These are phyloP conservation scores for Erodium texanum DNA, from an alignment of 441 rosid genomes.

Conservation along the genomic window DNA sequence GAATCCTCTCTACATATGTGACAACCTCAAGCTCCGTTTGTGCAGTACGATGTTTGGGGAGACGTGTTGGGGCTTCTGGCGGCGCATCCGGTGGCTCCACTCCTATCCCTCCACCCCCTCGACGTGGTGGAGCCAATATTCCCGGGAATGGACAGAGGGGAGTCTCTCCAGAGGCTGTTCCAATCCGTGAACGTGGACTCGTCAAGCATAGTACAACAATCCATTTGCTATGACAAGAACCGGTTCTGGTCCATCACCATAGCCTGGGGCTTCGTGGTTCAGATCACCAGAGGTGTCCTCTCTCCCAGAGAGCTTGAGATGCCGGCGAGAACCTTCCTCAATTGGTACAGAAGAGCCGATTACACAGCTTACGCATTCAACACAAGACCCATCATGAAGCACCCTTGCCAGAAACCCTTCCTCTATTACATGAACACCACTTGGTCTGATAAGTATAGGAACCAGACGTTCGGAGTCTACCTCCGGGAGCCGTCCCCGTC, in stretches of 20 bases:
- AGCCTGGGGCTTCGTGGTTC: constrained; percentile 80
- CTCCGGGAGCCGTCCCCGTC: constrained; percentile 26
- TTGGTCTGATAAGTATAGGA: constrained; percentile 40
- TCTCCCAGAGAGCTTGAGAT: constrained; percentile 84
- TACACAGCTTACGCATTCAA: constrained; percentile 73
- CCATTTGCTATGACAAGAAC: constrained; percentile 60
- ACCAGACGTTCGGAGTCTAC: constrained; percentile 49
- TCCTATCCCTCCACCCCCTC: constrained; percentile 68
- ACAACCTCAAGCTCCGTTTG: neutral
- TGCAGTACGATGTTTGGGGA: constrained; percentile 82
- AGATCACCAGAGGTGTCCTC: constrained; percentile 52
- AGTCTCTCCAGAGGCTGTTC: constrained; percentile 50
- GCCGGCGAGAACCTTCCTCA: constrained; percentile 78
- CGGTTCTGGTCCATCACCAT: constrained; percentile 65
- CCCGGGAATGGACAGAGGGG: constrained; percentile 42
- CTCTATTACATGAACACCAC: constrained; percentile 47
- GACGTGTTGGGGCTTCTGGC: constrained; percentile 60
- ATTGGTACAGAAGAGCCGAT: constrained; percentile 73
- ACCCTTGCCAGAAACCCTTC: constrained; percentile 69
- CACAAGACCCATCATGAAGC: constrained; percentile 67
- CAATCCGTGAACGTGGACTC: constrained; percentile 52
- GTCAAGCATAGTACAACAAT: constrained; percentile 72
- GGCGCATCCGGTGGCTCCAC: constrained; percentile 69
- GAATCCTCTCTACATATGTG: too few species aligned
- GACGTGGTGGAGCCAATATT: constrained; percentile 72